Evolutionary conservation across 768 basidiomycete genomes (phyloP), one percentile per base, ranked within the genome.

Genomic region (Amyloporia xantha): DNA sequence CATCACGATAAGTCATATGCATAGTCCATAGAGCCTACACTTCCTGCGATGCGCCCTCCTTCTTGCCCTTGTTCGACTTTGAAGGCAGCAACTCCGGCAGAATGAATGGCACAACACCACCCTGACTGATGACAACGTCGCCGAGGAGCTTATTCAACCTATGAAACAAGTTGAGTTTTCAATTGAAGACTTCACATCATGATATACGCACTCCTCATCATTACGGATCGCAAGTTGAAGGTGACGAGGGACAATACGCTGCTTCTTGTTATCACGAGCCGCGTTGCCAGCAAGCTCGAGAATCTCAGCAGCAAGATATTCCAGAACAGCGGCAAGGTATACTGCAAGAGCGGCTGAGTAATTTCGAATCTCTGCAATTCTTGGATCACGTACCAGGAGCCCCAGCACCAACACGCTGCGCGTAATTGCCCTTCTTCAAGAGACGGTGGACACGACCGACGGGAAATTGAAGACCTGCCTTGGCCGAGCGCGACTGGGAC

Each of bases 271-370:
- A 62, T 89, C 85, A 52, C 82, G 78, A 42, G 87, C 86, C 28
- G 81, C 79, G 59, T 81, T 82, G 4, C 90, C 90, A 47, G 90
- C 87, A 39, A 91, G 73, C 66, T 92, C 90, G 45, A 91, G 77
- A 60, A 93, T 82, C 67, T 93, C 91, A 24, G 90, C 91, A 5
- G 82, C 78, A 30, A 93, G 77, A 66, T 93, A 92, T 67, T 92
- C 91, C 23, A 92, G 76, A 47, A 91, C 89, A 44, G 86, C 86
- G 50, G 88, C 82, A 50, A 90, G 78, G 68, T 89, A 91, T 43
- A 90, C 90, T 84, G 49, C 17, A 13, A n/a, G n/a, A n/a, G n/a
- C n/a, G n/a, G n/a, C n/a, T n/a, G n/a, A n/a, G n/a, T n/a, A n/a
- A n/a, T n/a, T n/a, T n/a, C n/a, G n/a, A n/a, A n/a, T n/a, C n/a